These are phyloP conservation scores for Oidiodendron maius DNA, from an alignment of 495 filamentous ascomycete genomes.

Conservation along the genomic window DNA sequence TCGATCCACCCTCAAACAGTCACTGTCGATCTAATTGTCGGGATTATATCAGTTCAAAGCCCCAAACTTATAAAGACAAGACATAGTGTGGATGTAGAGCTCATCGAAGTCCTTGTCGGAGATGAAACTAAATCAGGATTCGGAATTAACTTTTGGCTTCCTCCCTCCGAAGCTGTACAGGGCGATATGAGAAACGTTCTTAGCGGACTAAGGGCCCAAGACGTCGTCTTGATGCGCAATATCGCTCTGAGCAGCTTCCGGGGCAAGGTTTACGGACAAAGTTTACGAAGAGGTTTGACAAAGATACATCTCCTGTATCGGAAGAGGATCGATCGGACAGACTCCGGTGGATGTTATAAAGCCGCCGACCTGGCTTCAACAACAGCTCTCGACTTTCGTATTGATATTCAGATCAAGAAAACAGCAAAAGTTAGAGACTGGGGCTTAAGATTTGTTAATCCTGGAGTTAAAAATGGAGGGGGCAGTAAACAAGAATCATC, in stretches of 20 bases:
- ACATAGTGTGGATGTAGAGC: constrained; percentile 49
- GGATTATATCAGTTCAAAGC: constrained; percentile 64
- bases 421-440: constrained; percentile 64
- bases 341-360: constrained; percentile 37
- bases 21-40: constrained; percentile 70
- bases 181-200: constrained; percentile 38
- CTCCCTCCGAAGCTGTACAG: constrained; percentile 25
- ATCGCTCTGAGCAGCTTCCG: constrained; percentile 71
- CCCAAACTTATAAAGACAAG: constrained; percentile 50
- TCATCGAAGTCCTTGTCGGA: constrained; percentile 75
- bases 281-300: constrained; percentile 63
- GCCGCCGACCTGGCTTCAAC: constrained; percentile 28
- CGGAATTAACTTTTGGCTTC: constrained; percentile 77
- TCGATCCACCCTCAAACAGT: constrained; percentile 75
- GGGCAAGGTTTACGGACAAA: constrained; percentile 71
- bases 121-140: constrained; percentile 85
- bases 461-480: background rate
- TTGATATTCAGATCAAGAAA: constrained; percentile 53
- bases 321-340: constrained; percentile 32
- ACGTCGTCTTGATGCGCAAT: constrained; percentile 70
- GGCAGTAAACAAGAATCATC: background rate
- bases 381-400: constrained; percentile 10
- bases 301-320: constrained; percentile 63
- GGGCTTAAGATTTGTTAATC: constrained; percentile 65
- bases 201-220: constrained; percentile 51